A percentile compares a stretch with the other conserved stretches of the same genome.
These are phyloP conservation scores for Neurospora sp. DNA, from an alignment of 495 filamentous ascomycete species.

Conservation along the genomic window DNA sequence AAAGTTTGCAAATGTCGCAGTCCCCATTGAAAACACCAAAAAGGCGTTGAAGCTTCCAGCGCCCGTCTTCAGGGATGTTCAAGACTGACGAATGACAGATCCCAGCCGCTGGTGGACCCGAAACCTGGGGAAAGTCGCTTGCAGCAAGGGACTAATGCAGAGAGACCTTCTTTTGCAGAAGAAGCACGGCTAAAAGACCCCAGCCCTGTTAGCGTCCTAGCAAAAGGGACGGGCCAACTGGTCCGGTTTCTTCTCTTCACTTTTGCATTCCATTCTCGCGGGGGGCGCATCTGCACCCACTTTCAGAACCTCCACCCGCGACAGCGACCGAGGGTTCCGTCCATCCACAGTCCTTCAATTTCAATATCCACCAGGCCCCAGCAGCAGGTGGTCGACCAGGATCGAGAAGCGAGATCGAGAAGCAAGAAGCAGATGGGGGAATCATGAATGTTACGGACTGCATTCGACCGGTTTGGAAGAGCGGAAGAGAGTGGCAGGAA, in stretches of 20 bases:
- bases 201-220: not conserved
- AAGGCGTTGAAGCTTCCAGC: not conserved
- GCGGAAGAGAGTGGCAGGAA: not conserved
- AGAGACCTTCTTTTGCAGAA: not conserved
- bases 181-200: not conserved
- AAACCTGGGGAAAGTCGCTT: not conserved
- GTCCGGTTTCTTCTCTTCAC: not conserved
- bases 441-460: not conserved
- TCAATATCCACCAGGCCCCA: not conserved
- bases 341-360: not conserved
- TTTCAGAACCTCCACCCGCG: not conserved
- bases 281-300: not conserved
- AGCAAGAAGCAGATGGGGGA: not conserved
- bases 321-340: not conserved
- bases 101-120: not conserved
- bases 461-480: not conserved
- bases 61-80: not conserved
- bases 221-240: not conserved
- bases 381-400: not conserved
- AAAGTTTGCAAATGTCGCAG: not conserved
- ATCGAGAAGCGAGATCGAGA: not conserved
- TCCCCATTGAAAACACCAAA: not conserved
- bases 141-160: not conserved
- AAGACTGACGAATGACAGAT: not conserved
- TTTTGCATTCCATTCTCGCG: not conserved